Conservation (phyloP, 176 grass and related monocot genomes). For the Poa pratensis region DNA sequence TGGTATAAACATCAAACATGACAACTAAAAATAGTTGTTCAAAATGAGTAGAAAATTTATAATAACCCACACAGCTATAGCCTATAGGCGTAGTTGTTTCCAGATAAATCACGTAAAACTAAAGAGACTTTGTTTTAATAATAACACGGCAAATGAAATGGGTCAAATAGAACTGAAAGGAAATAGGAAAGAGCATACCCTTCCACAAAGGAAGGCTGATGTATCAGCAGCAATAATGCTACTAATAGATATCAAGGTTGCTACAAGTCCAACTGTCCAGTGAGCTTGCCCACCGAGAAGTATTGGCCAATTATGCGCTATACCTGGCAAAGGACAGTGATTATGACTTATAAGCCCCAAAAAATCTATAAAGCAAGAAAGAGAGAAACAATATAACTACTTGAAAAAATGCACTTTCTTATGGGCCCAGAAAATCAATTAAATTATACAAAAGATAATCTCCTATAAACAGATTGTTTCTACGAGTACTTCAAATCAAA, state of each 20-base stretch:
- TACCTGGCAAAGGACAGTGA: constrained; percentile 55
- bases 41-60: not conserved
- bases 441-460: constrained; percentile 24
- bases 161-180: constrained; percentile 10
- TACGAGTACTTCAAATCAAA: constrained; percentile 20
- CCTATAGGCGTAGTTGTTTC: not conserved
- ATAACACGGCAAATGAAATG: constrained; percentile 3
- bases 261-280: constrained; percentile 94
- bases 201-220: constrained; percentile 92
- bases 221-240: constrained; percentile 97
- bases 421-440: not conserved
- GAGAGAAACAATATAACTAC: constrained; percentile 4
- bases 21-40: not conserved
- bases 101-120: not conserved
- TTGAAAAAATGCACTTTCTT: not conserved
- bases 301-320: constrained; percentile 75
- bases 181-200: constrained; percentile 58
- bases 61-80: constrained; percentile 17
- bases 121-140: not conserved
- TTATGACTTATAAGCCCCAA: constrained; percentile 4
- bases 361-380: constrained; percentile 12
- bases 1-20: not conserved
- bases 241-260: constrained; percentile 94
- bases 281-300: constrained; percentile 90
- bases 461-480: not conserved